A percentile compares a stretch with the other conserved stretches of the same genome.
These are phyloP conservation scores for Yarrowia sp. DNA, from an alignment of 805 yeast species.

Conservation along the genomic window DNA sequence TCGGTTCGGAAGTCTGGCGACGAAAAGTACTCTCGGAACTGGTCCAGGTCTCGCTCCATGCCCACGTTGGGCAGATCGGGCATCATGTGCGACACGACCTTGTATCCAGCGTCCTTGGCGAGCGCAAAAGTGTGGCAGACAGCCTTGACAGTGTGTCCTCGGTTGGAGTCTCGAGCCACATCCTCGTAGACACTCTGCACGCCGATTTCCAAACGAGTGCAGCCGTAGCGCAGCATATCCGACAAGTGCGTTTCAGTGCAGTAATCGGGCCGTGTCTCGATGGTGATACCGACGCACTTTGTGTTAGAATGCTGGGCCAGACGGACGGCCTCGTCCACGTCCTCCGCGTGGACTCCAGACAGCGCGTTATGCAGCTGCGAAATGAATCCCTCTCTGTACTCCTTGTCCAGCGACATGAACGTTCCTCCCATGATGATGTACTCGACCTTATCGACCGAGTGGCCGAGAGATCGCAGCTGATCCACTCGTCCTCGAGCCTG, in stretches of 20 bases:
- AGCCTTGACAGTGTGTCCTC: slow-evolving; percentile 96
- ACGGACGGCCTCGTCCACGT: slow-evolving; percentile 84
- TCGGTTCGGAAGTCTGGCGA: slow-evolving; percentile 97
- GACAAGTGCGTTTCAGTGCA: slow-evolving; percentile 93
- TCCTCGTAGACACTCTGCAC: slow-evolving; percentile 97
- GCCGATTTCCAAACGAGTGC: slow-evolving; percentile 95
- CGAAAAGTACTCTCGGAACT: slow-evolving; percentile 93
- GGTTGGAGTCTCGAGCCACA: slow-evolving; percentile 95
- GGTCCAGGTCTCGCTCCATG: slow-evolving; percentile 95
- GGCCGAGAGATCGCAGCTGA: slow-evolving; percentile 92
- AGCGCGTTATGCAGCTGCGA: slow-evolving; percentile 90
- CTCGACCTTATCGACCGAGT: slow-evolving; percentile 94
- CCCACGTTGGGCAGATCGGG: slow-evolving; percentile 99
- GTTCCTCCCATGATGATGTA: slow-evolving; percentile 99
- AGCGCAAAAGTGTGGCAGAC: slow-evolving; percentile 93
- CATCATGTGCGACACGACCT: slow-evolving; percentile 99
- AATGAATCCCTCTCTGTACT: slow-evolving; percentile 86
- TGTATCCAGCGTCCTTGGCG: slow-evolving; percentile 98
- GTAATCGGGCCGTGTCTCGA: slow-evolving; percentile 97
- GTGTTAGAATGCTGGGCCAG: slow-evolving; percentile 93
- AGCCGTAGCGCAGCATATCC: slow-evolving; percentile 94
- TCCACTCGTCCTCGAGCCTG: slow-evolving; percentile 98
- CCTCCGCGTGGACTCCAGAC: slow-evolving; percentile 84
- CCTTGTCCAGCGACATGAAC: slow-evolving; percentile 89
- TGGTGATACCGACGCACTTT: slow-evolving; percentile 97